These are phyloP conservation scores for Fraxinus greggii DNA, from an alignment of 305 asterid genomes.

Conservation along the genomic window DNA sequence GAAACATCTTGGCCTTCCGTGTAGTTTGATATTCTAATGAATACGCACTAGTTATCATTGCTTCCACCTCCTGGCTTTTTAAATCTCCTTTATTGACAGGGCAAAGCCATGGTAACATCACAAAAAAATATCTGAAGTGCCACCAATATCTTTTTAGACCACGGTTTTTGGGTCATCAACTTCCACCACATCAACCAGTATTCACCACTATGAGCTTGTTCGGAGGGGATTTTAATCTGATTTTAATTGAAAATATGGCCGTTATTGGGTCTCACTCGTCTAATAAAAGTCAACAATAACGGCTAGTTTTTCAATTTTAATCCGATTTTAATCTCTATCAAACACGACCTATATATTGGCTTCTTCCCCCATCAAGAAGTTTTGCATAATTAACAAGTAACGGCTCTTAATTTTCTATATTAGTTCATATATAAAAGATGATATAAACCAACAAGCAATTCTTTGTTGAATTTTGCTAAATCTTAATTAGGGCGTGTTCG, in stretches of 20 bases:
- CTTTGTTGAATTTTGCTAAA: not conserved
- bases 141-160: not conserved
- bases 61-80: not conserved
- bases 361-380: not conserved
- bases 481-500: too few relatives aligned
- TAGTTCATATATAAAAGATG: not conserved
- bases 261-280: too few relatives aligned
- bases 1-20: not conserved
- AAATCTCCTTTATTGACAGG: not conserved
- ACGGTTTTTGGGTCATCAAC: not conserved
- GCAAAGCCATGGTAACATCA: not conserved
- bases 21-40: not conserved
- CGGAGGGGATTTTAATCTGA: too few relatives aligned
- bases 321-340: too few relatives aligned
- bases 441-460: not conserved
- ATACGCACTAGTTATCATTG: not conserved
- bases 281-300: too few relatives aligned
- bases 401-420: not conserved
- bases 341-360: too few relatives aligned
- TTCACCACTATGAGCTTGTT: too few relatives aligned
- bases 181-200: not conserved
- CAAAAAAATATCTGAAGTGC: not conserved
- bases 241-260: too few relatives aligned
- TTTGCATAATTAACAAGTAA: not conserved
- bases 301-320: too few relatives aligned